A percentile compares a stretch with the other conserved stretches of the same genome.
phyloP scores from a whole-genome alignment of 2,329 filamentous ascomycete species.

The Cordyceps fumosorosea region DNA sequence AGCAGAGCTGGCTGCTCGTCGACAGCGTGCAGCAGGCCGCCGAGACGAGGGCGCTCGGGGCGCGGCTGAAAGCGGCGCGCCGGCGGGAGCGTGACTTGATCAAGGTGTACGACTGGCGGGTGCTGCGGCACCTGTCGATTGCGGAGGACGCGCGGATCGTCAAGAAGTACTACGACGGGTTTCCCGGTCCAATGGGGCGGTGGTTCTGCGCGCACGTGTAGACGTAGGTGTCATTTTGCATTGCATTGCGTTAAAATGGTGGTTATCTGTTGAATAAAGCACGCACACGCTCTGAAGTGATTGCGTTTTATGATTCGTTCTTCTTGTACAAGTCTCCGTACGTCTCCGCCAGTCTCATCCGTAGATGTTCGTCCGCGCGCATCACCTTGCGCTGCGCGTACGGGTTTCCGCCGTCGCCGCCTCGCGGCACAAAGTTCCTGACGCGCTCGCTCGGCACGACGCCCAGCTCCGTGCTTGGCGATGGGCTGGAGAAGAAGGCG shows the following conservation, averaged over 20 bases:
- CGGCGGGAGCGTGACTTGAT: conserved; percentile 29
- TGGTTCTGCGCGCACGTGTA: conserved; percentile 39
- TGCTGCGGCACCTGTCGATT: conserved; percentile 34
- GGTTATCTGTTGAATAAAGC: background rate
- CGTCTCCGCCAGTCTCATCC: conserved; percentile 52
- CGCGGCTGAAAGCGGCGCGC: conserved; percentile 25
- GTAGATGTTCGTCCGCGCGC: conserved; percentile 58
- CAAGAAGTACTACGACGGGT: conserved; percentile 28
- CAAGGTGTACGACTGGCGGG: conserved; percentile 41
- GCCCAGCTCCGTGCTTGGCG: conserved; percentile 43
- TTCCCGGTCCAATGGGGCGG: conserved; percentile 35
- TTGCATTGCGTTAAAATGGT: background rate
- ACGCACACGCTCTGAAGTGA: background rate
- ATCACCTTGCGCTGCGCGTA: conserved; percentile 49
- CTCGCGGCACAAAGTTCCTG: conserved; percentile 30
- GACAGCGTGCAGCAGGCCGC: conserved; percentile 29
- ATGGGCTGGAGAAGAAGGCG: conserved; percentile 63
- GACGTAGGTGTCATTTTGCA: background rate
- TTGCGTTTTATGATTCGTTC: conserved; percentile 13
- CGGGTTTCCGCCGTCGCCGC: conserved; percentile 31
- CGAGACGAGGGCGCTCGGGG: conserved; percentile 28
- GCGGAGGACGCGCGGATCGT: conserved; percentile 28
- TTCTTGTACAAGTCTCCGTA: conserved; percentile 51
- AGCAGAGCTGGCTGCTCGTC: conserved; percentile 29
- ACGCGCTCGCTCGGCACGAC: conserved; percentile 57